These are phyloP conservation scores for Pneumocystis carinii DNA, from an alignment of 1,139 yeast species.

Conservation along the genomic window DNA sequence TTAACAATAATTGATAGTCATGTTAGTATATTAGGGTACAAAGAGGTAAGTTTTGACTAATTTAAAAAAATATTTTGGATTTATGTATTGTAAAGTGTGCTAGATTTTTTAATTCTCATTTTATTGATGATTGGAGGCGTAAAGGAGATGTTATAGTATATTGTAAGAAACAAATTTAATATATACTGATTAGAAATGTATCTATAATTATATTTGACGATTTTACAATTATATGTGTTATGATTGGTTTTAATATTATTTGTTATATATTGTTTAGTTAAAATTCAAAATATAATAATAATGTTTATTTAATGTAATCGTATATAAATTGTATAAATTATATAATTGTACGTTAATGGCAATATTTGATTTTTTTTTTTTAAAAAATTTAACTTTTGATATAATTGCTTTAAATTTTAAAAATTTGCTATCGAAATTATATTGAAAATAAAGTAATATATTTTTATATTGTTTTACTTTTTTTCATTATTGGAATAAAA, in stretches of 20 bases:
- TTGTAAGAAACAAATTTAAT: constrained; percentile 17
- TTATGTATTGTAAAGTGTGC: constrained; percentile 18
- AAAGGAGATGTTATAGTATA: constrained; percentile 63
- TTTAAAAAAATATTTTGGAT: neutral
- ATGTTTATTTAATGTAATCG: neutral
- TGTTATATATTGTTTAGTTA: neutral
- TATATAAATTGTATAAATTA: too few species aligned
- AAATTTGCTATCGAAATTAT: too few species aligned
- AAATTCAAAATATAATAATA: too few species aligned
- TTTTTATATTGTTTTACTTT: too few species aligned
- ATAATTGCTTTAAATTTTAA: too few species aligned
- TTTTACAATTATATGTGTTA: neutral
- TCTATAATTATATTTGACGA: neutral
- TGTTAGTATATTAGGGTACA: constrained; percentile 3
- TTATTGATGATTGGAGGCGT: constrained; percentile 80
- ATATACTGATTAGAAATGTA: neutral
- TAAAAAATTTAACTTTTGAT: too few species aligned
- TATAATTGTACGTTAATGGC: neutral
- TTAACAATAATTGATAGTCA: constrained; percentile 26
- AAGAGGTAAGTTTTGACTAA: neutral
- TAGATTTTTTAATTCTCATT: constrained; percentile 59
- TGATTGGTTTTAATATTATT: neutral
- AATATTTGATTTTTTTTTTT: neutral
- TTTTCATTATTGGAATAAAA: too few species aligned
- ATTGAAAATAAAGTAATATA: too few species aligned